Conservation (phyloP, 2,329 filamentous ascomycete genomes). For the Chaetothyriales sp. region DNA sequence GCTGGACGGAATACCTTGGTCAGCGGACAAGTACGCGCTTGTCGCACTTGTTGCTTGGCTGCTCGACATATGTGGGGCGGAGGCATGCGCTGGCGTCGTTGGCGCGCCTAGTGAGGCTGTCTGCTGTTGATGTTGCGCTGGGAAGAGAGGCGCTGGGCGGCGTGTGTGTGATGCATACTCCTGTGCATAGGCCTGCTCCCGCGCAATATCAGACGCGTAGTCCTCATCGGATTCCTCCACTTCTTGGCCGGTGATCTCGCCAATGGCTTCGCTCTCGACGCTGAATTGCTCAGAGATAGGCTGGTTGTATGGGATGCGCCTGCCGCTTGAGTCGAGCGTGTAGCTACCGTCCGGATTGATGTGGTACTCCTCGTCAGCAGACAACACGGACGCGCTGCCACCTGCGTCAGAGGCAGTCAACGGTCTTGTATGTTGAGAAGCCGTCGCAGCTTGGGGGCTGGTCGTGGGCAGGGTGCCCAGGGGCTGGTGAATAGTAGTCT, state of each 20-base stretch:
- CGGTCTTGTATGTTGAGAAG: neutral
- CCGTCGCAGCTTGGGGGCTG: constrained; percentile 3
- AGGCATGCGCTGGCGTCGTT: constrained; percentile 3
- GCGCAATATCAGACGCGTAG: constrained; percentile 32
- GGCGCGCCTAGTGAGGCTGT: constrained; percentile 9
- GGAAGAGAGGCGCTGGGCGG: constrained; percentile 24
- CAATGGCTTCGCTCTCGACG: constrained; percentile 7
- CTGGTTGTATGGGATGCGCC: constrained; percentile 41
- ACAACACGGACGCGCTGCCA: constrained; percentile 39
- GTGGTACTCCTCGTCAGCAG: constrained; percentile 55
- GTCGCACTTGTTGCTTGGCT: neutral
- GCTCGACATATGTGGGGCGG: constrained; percentile 7
- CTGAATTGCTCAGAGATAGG: constrained; percentile 20
- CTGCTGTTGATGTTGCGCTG: constrained; percentile 17
- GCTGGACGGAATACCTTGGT: neutral
- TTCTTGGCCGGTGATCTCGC: constrained; percentile 18
- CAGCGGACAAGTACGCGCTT: neutral
- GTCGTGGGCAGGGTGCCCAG: constrained; percentile 8
- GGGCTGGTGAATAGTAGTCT: constrained; percentile 14
- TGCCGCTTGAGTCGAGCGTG: constrained; percentile 45
- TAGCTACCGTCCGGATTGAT: constrained; percentile 48
- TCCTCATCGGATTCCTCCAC: constrained; percentile 42
- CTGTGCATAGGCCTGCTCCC: constrained; percentile 23
- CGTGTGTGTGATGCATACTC: constrained; percentile 20
- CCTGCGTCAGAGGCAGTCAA: constrained; percentile 26